Percentiles rank a stretch among this genome's conserved stretches.
Conservation (phyloP, 2,329 filamentous ascomycete genomes). For the Cercospora beticola region DNA sequence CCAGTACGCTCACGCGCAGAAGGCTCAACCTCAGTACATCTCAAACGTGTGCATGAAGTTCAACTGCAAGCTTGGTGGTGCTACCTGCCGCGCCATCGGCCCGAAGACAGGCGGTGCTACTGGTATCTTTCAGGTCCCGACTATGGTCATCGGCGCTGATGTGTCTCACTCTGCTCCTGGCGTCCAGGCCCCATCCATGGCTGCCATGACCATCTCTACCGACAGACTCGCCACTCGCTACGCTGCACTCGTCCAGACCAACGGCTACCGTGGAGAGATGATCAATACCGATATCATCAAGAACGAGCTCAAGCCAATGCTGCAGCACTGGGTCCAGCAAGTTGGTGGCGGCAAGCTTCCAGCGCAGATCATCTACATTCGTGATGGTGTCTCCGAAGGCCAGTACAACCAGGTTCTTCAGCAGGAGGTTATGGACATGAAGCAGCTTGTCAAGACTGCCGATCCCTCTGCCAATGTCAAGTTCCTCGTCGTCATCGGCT, state of each 20-base stretch:
- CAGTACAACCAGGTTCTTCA: slow-evolving; percentile 79
- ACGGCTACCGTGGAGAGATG: slow-evolving; percentile 79
- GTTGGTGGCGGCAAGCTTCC: slow-evolving; percentile 59
- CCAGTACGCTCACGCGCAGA: slow-evolving; percentile 66
- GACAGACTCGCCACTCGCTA: slow-evolving; percentile 73
- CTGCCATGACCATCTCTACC: slow-evolving; percentile 79
- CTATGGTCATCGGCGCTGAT: slow-evolving; percentile 87
- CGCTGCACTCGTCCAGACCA: slow-evolving; percentile 75
- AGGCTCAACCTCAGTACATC: slow-evolving; percentile 76
- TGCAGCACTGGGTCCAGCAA: slow-evolving; percentile 60
- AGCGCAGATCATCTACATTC: slow-evolving; percentile 81
- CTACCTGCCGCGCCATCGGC: slow-evolving; percentile 58
- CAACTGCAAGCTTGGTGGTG: slow-evolving; percentile 89
- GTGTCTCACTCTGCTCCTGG: slow-evolving; percentile 81
- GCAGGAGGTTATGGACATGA: slow-evolving; percentile 73
- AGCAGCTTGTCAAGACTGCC: slow-evolving; percentile 44
- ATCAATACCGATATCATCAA: slow-evolving; percentile 64
- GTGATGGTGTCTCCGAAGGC: slow-evolving; percentile 86
- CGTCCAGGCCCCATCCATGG: slow-evolving; percentile 67
- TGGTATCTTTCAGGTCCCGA: slow-evolving; percentile 51
- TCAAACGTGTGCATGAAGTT: slow-evolving; percentile 97
- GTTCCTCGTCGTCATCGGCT: slow-evolving; percentile 83
- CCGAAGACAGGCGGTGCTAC: slow-evolving; percentile 35
- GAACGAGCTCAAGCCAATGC: slow-evolving; percentile 65
- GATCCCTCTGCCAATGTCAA: slow-evolving; percentile 53